phyloP scores from a whole-genome alignment of 768 basidiomycete genomes.

The Epithele typhae region DNA sequence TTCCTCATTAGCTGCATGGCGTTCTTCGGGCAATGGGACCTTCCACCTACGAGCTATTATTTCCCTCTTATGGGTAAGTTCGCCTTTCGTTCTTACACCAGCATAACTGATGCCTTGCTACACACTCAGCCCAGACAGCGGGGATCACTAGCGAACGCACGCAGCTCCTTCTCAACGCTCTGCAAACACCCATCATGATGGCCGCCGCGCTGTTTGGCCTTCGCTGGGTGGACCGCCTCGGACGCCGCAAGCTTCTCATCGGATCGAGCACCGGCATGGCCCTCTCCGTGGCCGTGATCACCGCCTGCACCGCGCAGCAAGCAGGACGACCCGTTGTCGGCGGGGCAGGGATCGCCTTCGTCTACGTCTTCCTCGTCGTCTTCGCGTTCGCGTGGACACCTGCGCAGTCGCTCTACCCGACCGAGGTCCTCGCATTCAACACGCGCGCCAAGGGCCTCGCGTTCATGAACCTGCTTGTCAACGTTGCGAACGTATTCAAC shows the following conservation, averaged over 20 bases:
- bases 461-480: constrained; percentile 64
- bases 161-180: constrained; percentile 24
- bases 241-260: constrained; percentile 29
- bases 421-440: constrained; percentile 76
- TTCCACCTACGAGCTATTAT: constrained; percentile 27
- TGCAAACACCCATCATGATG: constrained; percentile 30
- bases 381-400: constrained; percentile 39
- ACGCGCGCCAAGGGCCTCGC: constrained; percentile 72
- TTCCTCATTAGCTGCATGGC: constrained; percentile 31
- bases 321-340: constrained; percentile 24
- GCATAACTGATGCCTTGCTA: not conserved
- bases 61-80: constrained; percentile 25
- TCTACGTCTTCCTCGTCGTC: constrained; percentile 20
- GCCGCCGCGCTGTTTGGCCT: constrained; percentile 30
- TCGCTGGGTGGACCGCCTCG: constrained; percentile 28
- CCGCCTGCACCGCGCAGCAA: constrained; percentile 28
- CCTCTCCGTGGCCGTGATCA: constrained; percentile 27
- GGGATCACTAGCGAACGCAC: constrained; percentile 29
- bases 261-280: constrained; percentile 24
- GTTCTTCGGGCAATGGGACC: constrained; percentile 50
- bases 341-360: constrained; percentile 26
- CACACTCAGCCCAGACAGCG: constrained; percentile 25
- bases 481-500: constrained; percentile 69
- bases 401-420: constrained; percentile 53
- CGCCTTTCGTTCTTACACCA: too few relatives aligned